Evolutionary conservation across 805 yeast genomes (phyloP).

Genomic region (Osmozyma mogii): DNA sequence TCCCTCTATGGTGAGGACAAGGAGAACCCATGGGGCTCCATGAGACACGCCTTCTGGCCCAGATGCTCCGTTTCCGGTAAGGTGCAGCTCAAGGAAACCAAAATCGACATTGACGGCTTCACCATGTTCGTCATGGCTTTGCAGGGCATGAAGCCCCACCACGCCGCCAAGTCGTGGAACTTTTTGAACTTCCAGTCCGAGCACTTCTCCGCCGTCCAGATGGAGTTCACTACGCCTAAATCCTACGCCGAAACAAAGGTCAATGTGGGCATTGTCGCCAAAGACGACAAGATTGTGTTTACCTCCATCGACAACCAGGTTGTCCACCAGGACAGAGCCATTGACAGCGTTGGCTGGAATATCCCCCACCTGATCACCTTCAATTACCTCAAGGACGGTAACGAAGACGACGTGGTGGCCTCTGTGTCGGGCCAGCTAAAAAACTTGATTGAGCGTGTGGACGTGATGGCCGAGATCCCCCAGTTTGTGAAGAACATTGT

Average conservation of each 20-base stretch:
- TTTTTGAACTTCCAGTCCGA: constrained; percentile 82
- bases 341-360: constrained; percentile 88
- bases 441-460: constrained; percentile 77
- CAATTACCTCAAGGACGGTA: constrained; percentile 37
- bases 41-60: constrained; percentile 98
- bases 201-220: constrained; percentile 64
- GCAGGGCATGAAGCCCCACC: constrained; percentile 99
- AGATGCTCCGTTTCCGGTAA: constrained; percentile 67
- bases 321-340: constrained; percentile 40
- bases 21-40: constrained; percentile 89
- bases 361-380: constrained; percentile 67
- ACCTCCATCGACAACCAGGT: constrained; percentile 62
- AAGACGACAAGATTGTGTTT: constrained; percentile 51
- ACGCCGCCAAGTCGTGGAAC: constrained; percentile 97
- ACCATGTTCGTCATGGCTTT: constrained; percentile 92
- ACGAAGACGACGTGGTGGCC: constrained; percentile 34
- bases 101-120: constrained; percentile 35
- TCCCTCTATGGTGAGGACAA: constrained; percentile 82
- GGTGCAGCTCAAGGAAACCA: constrained; percentile 36
- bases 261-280: constrained; percentile 66
- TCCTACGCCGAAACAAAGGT: constrained; percentile 82
- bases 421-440: constrained; percentile 52
- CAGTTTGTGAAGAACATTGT: constrained; percentile 88
- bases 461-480: constrained; percentile 96
- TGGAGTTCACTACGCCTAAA: constrained; percentile 94